Conservation (phyloP, 192 early-diverging fungal genomes). For the Glomus cerebriforme region DNA sequence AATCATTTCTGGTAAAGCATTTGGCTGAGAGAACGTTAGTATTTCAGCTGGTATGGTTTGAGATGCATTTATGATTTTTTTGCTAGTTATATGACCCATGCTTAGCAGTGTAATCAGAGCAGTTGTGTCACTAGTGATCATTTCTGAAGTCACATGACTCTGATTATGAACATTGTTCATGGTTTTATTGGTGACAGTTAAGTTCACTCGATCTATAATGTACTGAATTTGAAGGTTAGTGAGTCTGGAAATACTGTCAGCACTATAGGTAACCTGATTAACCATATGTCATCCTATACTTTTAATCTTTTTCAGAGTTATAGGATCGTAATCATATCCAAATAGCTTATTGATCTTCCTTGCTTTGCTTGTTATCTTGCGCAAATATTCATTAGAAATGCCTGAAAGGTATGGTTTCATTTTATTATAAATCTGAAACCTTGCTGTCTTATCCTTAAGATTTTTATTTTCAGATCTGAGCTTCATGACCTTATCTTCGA, state of each 20-base stretch:
- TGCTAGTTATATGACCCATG: background rate
- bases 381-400: conserved; percentile 21
- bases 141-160: conserved; percentile 4
- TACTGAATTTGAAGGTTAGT: too few relatives aligned
- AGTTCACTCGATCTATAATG: too few relatives aligned
- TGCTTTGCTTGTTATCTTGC: conserved; percentile 13
- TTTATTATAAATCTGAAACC: conserved; percentile 13
- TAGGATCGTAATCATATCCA: background rate
- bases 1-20: too few relatives aligned
- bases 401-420: conserved; percentile 7
- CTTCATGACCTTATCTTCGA: too few relatives aligned
- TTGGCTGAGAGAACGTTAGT: background rate
- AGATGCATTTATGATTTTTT: conserved; percentile 8
- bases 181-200: conserved; percentile 11
- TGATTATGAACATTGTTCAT: background rate
- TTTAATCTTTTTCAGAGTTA: too few relatives aligned
- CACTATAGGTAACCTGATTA: too few relatives aligned
- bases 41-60: background rate
- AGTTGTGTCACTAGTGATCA: conserved; percentile 7
- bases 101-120: background rate
- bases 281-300: too few relatives aligned
- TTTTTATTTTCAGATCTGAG: too few relatives aligned
- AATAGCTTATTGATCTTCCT: conserved; percentile 17
- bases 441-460: too few relatives aligned
- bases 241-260: too few relatives aligned